Conservation (phyloP, 2,329 filamentous ascomycete species). For the Tolypocladium guangdongense region DNA sequence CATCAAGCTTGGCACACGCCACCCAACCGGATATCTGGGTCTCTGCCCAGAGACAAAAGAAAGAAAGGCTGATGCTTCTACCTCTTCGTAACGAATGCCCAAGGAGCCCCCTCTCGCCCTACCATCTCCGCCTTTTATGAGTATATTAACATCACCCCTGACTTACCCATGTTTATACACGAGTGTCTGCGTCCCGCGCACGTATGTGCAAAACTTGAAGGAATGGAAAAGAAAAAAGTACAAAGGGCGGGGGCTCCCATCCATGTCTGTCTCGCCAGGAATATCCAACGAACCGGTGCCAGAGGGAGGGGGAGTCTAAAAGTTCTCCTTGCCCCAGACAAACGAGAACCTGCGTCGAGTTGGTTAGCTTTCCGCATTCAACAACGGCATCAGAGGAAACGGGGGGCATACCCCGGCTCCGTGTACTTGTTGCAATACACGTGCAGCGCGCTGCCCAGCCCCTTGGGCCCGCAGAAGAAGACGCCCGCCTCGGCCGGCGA, state of each 20-base stretch:
- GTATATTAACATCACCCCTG: not conserved
- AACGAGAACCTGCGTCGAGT: conserved; percentile 42
- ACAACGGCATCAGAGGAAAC: conserved; percentile 5
- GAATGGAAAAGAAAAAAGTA: not conserved
- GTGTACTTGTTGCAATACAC: conserved; percentile 84
- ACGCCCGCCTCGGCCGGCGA: conserved; percentile 62
- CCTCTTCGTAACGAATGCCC: not conserved
- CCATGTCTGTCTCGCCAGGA: not conserved
- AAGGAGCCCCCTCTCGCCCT: too few relatives aligned
- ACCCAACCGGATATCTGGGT: not conserved
- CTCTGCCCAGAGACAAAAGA: not conserved
- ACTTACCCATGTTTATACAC: not conserved
- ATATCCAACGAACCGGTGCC: not conserved
- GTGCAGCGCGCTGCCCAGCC: conserved; percentile 63
- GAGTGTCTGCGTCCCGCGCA: not conserved
- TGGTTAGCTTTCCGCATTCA: conserved; percentile 3
- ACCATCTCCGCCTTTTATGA: not conserved
- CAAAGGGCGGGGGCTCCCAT: not conserved
- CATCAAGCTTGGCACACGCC: not conserved
- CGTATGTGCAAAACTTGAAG: not conserved
- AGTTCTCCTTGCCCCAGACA: conserved; percentile 61
- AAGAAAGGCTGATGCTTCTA: not conserved
- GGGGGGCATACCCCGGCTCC: conserved; percentile 55
- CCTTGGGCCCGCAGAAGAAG: conserved; percentile 81
- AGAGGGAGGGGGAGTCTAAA: conserved; percentile 26